Evolutionary conservation across 1,284 basidiomycete genomes (phyloP).

Genomic region (Boletus mariae): DNA sequence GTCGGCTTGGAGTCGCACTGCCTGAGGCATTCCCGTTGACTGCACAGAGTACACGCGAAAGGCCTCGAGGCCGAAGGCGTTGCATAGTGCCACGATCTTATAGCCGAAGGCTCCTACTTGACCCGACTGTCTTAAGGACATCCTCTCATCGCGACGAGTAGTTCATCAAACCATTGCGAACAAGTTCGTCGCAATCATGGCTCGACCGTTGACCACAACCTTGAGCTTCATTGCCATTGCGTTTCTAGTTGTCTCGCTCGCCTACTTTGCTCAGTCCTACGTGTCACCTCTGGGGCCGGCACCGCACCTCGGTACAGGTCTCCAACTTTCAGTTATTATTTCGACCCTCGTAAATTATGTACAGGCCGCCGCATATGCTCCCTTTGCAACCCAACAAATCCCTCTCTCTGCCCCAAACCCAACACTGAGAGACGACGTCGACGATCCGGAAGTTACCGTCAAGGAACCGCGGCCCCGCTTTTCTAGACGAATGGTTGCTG

Average conservation of each 20-base stretch:
- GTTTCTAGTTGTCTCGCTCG: slow-evolving; percentile 29
- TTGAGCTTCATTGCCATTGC: slow-evolving; percentile 26
- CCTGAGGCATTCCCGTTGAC: slow-evolving; percentile 18
- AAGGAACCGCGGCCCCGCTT: slow-evolving; percentile 31
- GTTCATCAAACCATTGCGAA: slow-evolving; percentile 1
- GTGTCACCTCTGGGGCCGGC: slow-evolving; percentile 33
- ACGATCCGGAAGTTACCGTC: slow-evolving; percentile 11
- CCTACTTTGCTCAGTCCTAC: slow-evolving; percentile 31
- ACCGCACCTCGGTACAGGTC: slow-evolving; percentile 29
- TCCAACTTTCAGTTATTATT: slow-evolving; percentile 19
- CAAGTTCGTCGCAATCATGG: slow-evolving; percentile 17
- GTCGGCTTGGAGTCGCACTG: slow-evolving; percentile 13
- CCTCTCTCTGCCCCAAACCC: slow-evolving; percentile 12
- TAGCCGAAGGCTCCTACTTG: slow-evolving; percentile 12
- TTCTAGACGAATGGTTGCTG: slow-evolving; percentile 49
- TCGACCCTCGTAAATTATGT: slow-evolving; percentile 26
- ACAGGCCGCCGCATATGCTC: slow-evolving; percentile 18
- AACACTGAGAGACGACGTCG: slow-evolving; percentile 2
- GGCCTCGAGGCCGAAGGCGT: slow-evolving; percentile 24
- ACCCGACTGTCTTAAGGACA: slow-evolving; percentile 5
- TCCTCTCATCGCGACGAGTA: slow-evolving; percentile 6
- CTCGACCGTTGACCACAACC: slow-evolving; percentile 18
- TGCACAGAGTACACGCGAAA: slow-evolving; percentile 22
- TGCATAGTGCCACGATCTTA: slow-evolving; percentile 14
- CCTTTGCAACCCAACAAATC: slow-evolving; percentile 21